phyloP scores from a whole-genome alignment of 106 monocot species.

The Dendrobium officinale region DNA sequence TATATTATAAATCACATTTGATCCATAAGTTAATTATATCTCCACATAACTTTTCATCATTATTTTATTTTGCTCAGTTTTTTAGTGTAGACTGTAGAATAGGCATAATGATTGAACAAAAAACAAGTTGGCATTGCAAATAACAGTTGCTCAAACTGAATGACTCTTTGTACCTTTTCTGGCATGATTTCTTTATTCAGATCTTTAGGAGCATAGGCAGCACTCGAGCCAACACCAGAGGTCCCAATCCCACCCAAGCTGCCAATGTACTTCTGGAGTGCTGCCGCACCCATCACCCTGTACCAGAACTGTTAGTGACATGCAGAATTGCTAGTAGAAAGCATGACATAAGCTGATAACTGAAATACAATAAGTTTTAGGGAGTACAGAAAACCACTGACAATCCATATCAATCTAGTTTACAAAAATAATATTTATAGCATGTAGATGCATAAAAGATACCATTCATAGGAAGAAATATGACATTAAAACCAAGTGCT shows the following conservation, averaged over 20 bases:
- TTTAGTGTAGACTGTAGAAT: background rate
- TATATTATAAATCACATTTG: background rate
- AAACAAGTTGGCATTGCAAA: background rate
- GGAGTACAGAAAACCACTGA: background rate
- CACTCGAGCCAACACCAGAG: constrained; percentile 87
- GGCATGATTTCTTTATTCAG: constrained; percentile 92
- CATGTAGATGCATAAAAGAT: background rate
- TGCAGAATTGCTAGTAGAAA: background rate
- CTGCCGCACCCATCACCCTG: constrained; percentile 88
- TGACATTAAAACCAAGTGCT: background rate
- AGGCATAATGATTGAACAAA: background rate
- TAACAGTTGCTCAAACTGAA: background rate
- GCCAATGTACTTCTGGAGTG: constrained; percentile 81
- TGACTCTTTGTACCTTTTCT: constrained; percentile 60
- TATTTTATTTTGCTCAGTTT: background rate
- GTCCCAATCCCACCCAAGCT: constrained; percentile 95
- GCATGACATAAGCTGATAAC: background rate
- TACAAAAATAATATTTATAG: background rate
- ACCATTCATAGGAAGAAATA: background rate
- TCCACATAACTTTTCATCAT: background rate
- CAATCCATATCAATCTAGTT: background rate
- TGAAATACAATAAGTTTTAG: background rate
- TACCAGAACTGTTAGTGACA: background rate
- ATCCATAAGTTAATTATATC: background rate
- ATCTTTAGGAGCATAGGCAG: constrained; percentile 89